phyloP scores from a whole-genome alignment of 306 rosid genomes.

The Potentilla sterilis region DNA sequence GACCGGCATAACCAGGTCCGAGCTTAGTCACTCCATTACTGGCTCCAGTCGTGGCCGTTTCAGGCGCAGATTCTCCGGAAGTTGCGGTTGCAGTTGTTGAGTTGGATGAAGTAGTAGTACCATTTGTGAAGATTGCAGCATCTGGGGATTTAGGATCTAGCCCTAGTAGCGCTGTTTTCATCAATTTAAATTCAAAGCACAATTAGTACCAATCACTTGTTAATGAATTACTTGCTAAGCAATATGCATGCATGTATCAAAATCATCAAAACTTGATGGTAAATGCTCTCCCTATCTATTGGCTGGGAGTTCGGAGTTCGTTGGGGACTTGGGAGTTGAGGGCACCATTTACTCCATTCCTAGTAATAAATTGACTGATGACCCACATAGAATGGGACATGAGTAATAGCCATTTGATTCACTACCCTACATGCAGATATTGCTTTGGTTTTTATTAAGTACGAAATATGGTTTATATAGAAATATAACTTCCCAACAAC shows the following conservation, averaged over 20 bases:
- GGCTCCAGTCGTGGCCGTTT: not conserved
- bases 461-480: not conserved
- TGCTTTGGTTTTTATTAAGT: not conserved
- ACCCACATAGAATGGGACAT: not conserved
- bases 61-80: not conserved
- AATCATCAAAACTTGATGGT: not conserved
- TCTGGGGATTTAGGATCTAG: slow-evolving; percentile 66
- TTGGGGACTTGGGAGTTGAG: not conserved
- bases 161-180: slow-evolving; percentile 57
- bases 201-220: not conserved
- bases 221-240: not conserved
- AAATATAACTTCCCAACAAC: not conserved
- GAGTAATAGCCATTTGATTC: not conserved
- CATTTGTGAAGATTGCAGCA: slow-evolving; percentile 66
- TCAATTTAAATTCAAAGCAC: not conserved
- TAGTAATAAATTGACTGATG: not conserved
- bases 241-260: not conserved
- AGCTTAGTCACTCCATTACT: slow-evolving; percentile 22
- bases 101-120: not conserved
- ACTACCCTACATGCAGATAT: not conserved
- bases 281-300: not conserved
- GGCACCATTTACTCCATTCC: not conserved
- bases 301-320: not conserved
- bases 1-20: slow-evolving; percentile 20
- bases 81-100: not conserved